phyloP scores from a whole-genome alignment of 2,329 filamentous ascomycete species.

The Cucurbitaria berberidis region DNA sequence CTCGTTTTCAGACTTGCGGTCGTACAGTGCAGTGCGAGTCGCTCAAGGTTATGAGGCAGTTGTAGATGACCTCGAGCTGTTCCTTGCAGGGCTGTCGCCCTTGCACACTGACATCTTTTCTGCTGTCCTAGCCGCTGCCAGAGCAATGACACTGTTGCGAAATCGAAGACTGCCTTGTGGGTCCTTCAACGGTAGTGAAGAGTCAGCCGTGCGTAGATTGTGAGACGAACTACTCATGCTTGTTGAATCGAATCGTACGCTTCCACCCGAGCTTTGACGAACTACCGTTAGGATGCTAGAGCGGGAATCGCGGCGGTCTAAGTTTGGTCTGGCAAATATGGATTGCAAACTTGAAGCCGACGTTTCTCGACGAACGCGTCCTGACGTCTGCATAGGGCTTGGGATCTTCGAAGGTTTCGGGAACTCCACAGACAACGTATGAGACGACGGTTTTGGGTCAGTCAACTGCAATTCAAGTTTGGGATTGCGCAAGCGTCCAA shows the following conservation, averaged over 20 bases:
- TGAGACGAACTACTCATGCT: slow-evolving; percentile 29
- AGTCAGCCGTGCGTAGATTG: slow-evolving; percentile 15
- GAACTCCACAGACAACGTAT: slow-evolving; percentile 12
- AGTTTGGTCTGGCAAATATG: slow-evolving; percentile 20
- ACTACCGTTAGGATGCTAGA: slow-evolving; percentile 41
- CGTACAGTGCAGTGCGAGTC: neutral
- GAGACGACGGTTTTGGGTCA: neutral
- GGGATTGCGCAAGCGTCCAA: neutral
- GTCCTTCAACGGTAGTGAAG: slow-evolving; percentile 16
- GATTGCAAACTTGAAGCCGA: slow-evolving; percentile 50
- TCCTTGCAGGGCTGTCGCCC: slow-evolving; percentile 10
- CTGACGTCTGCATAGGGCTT: slow-evolving; percentile 48
- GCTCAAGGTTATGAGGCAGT: neutral
- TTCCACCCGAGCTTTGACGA: slow-evolving; percentile 23
- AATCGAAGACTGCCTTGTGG: slow-evolving; percentile 24
- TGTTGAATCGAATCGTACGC: slow-evolving; percentile 12
- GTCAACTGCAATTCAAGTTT: neutral
- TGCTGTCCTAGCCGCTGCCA: slow-evolving; percentile 21
- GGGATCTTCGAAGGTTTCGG: slow-evolving; percentile 50
- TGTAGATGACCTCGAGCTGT: slow-evolving; percentile 8
- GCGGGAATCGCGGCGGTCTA: slow-evolving; percentile 36
- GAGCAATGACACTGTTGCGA: slow-evolving; percentile 27
- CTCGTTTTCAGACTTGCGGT: too few species aligned
- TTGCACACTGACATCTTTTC: slow-evolving; percentile 4
- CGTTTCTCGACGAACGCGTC: slow-evolving; percentile 46